Base-by-base conservation (phyloP, 2,329 filamentous ascomycete genomes). In the Colletotrichum scovillei region DNA sequence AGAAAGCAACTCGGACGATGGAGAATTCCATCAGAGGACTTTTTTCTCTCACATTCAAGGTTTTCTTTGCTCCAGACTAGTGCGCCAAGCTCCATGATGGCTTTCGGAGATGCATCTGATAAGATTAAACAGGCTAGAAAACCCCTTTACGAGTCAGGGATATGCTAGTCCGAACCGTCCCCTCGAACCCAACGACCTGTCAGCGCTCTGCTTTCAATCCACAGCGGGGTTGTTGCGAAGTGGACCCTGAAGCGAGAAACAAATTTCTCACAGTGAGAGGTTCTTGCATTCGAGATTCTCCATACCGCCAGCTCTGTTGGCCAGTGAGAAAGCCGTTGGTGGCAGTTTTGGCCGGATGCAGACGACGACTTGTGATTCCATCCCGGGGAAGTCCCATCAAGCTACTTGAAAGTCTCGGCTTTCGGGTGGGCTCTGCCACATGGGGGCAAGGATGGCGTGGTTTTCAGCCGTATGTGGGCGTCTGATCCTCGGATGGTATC, bases 91-190 rank as follows among this genome's bases (percentile, higher is more conserved):
- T 5, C 52, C 16, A 52, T 38, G 60, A 70, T 64, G 35, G 42
- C 26, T 16, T 38, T 66, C 42, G 32, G 60, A 70, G 60, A 42
- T 60, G 49, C 71, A 73, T 73, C 71, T 73, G 71, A 73, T 73
- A 73, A 73, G 71, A 73, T 71, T 65, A 69, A 52, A 38, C 26
- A 28, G 55, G 67, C n/a, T 56, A 26, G 12, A 9, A 56, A 26
- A n/a, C 56, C 56, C 46, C 56, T 12, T 30, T 63, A 14, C 56
- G 71, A 73, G 71, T 62, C 71, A 70, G 49, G 71, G 70, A 26
- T 30, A 14, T 69, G 42, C 59, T 9, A 35, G 67, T 46, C 42
- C 5, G 53, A 49, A 30, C 26, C 8, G 49, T 32, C 35, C 53
- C 16, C 30, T 4, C 38, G 14, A 38, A 19, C 42, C 19, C 42